These are phyloP conservation scores for Nothophaeocryptopus gaeumannii DNA, from an alignment of 2,329 filamentous ascomycete species.

Conservation along the genomic window DNA sequence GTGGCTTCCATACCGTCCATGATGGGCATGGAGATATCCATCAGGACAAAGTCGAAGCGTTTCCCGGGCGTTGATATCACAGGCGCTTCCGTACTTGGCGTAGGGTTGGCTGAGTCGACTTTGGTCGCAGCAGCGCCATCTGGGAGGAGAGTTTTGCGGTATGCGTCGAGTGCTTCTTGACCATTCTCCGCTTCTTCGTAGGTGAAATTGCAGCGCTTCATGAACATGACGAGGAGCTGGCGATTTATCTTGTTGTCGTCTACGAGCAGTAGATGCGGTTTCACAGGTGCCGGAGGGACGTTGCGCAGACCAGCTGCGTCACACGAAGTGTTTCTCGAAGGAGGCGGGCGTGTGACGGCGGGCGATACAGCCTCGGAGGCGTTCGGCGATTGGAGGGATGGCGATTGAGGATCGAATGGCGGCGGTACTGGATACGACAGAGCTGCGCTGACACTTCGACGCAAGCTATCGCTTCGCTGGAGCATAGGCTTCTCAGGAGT, in stretches of 20 bases:
- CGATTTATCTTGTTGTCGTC: constrained; percentile 37
- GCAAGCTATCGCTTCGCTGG: background rate
- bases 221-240: constrained; percentile 27
- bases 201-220: constrained; percentile 35
- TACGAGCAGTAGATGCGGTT: constrained; percentile 28
- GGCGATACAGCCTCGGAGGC: too few species aligned
- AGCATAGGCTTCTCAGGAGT: background rate
- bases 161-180: constrained; percentile 43
- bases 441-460: constrained; percentile 11
- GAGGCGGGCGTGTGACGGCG: background rate
- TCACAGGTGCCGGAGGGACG: background rate
- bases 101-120: too few species aligned
- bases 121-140: too few species aligned
- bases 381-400: constrained; percentile 10
- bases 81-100: too few species aligned
- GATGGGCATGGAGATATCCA: constrained; percentile 44
- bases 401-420: constrained; percentile 19
- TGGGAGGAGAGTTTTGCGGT: background rate
- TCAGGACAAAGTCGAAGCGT: constrained; percentile 42
- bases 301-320: background rate
- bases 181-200: constrained; percentile 46
- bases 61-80: background rate
- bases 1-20: constrained; percentile 36
- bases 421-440: constrained; percentile 8
- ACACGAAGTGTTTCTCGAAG: background rate